These are phyloP conservation scores for Xerocomellus amylosporus DNA, from an alignment of 768 basidiomycete genomes.

Conservation along the genomic window DNA sequence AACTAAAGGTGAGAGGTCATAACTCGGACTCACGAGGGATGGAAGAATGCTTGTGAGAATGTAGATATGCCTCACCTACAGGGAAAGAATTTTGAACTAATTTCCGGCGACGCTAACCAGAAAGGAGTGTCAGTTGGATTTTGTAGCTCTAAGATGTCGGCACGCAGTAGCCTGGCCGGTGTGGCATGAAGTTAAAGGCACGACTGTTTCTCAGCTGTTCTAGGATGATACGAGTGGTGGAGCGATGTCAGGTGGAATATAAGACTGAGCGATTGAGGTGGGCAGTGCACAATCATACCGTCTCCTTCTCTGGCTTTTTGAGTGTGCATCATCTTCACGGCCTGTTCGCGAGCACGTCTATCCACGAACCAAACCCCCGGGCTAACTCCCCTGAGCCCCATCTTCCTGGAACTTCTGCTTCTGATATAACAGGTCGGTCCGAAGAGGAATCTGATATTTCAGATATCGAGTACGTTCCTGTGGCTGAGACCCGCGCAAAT, in stretches of 20 bases:
- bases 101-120: slow-evolving; percentile 9
- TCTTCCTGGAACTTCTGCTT: not conserved
- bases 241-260: slow-evolving; percentile 15
- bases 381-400: not conserved
- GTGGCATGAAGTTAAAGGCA: not conserved
- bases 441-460: slow-evolving; percentile 4
- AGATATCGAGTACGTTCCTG: slow-evolving; percentile 40
- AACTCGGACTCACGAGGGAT: not conserved
- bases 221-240: not conserved
- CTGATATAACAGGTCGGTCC: slow-evolving; percentile 1
- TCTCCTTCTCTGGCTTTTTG: not conserved
- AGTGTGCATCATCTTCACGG: slow-evolving; percentile 4
- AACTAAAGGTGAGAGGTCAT: slow-evolving; percentile 9
- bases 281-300: not conserved
- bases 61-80: slow-evolving; percentile 19
- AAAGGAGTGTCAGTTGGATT: not conserved
- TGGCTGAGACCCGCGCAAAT: slow-evolving; percentile 61
- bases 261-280: slow-evolving; percentile 14
- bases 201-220: not conserved
- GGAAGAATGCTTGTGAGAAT: slow-evolving; percentile 2
- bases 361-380: not conserved
- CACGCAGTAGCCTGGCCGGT: slow-evolving; percentile 1
- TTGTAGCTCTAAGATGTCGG: not conserved
- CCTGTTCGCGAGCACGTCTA: slow-evolving; percentile 12
- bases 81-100: slow-evolving; percentile 2